Base-by-base conservation (phyloP, 1,139 yeast genomes). In the Yamadazyma pseudoaaseri region DNA sequence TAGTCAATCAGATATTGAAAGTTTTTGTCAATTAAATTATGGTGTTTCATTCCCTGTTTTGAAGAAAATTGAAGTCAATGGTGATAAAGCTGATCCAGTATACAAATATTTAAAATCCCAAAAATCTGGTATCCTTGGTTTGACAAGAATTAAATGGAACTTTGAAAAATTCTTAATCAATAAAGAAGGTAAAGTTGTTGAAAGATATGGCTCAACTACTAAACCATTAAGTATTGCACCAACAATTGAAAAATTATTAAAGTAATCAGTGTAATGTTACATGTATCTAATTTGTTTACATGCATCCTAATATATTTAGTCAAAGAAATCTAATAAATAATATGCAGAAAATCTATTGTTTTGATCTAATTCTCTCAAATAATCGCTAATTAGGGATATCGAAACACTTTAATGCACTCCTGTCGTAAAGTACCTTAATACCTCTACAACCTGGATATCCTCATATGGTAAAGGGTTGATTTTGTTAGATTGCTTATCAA, bases 21-120 rank as follows among this genome's bases (percentile, higher is more conserved):
- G 50, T 23, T 68, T 67, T 54, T 69, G 74, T 47, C 42, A 50
- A 16, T 48, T 63, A 45, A 69, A 69, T 55, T 62, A 56, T 38
- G 65, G 65, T 25, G 97, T 90, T 30, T 69, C 86, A 18, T 92
- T 92, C 81, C 97, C 96, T 27, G 75, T 92, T 29, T 68, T 92
- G 76, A 72, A 78, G 57, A 92, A 90, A 70, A 59, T 89, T 41
- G 90, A 90, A 22, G 98, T 92, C 48, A 92, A 92, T 57, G 98
- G 98, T 33, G 63, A 71, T 48, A 62, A 79, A 26, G 80, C 86
- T 22, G 92, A 85, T 54, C 87, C 94, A 16, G 90, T 92, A 26
- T 92, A 79, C 66, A 67, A 75, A 49, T 90, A 56, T 67, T 74
- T 92, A 58, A 92, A 92, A 70, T 43, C 54, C 16, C 56, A 68